Evolutionary conservation across 148 eudicot genomes (phyloP), one percentile per base, ranked within the genome.

Genomic region (Vaccinium darrowii): DNA sequence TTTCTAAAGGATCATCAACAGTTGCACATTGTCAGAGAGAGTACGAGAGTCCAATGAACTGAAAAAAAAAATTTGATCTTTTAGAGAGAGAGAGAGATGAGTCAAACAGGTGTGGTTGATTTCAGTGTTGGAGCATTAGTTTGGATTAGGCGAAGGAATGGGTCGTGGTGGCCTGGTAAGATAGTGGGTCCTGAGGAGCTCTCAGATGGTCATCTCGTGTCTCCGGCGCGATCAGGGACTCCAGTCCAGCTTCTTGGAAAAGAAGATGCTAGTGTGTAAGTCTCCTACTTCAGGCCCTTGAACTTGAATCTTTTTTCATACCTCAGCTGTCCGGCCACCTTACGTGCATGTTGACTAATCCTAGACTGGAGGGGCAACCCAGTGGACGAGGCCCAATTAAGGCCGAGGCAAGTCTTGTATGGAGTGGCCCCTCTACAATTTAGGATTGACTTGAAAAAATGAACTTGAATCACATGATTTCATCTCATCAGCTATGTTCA

Each of bases 261-360:
- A 86, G 98, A 95, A 88, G 98, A 95, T 85, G 98, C 98, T 14
- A 94, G 95, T 83, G 98, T 95, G 98, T 95, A 89, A 88, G 98
- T 90, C 30, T 49, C 7, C 25, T 89, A 36, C 39, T 36, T 36
- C 39, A 36, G 39, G 39, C 39, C 39, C 39, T 36, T 15, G 33
- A 3, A 60, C 54, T 67, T 82, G 56, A 49, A 82, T 65, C 49
- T 67, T 13, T 36, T 36, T 36, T 36, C 39, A 36, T 36, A 36
- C 39, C 39, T 36, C 39, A 36, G 39, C 39, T 36, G 39, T 36
- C 39, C 39, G 39, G 39, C 39, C 39, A 36, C 39, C 3, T 36
- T 36, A 36, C 39, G 3, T 3, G 39, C 39, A 36, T 36, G 39
- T 36, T 36, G 39, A 36, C 39, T 36, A 36, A 36, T 36, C 39